Conservation (phyloP, 129 eudicot genomes). For the Scalesia atractyloides region DNA sequence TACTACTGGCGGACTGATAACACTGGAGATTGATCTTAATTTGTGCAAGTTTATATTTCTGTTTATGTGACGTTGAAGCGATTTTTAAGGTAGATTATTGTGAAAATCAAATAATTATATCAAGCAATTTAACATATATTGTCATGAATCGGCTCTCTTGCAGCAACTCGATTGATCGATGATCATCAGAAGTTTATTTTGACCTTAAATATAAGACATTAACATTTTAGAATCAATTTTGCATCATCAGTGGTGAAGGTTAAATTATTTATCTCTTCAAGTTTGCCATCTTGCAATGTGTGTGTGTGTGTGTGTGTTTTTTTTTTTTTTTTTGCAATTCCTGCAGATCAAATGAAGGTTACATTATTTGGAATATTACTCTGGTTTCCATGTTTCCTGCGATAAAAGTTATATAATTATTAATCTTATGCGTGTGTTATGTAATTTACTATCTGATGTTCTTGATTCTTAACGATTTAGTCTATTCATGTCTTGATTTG, state of each 20-base stretch:
- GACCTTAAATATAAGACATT: not conserved
- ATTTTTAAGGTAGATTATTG: not conserved
- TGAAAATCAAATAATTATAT: not conserved
- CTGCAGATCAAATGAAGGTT: conserved; percentile 18
- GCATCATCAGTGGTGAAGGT: not conserved
- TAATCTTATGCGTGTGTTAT: not conserved
- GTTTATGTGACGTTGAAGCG: not conserved
- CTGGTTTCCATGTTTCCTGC: not conserved
- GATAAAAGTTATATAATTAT: not conserved
- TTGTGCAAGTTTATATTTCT: conserved; percentile 6
- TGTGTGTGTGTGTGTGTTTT: not conserved
- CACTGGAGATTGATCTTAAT: not conserved
- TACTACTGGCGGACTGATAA: not conserved
- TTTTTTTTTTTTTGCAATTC: not conserved
- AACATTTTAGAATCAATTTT: not conserved
- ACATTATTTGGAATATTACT: conserved; percentile 4
- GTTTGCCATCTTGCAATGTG: conserved; percentile 15
- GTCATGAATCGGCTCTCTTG: too few species aligned
- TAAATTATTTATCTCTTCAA: not conserved
- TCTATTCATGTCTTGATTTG: conserved; percentile 3
- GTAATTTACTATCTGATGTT: not conserved
- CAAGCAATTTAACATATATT: not conserved
- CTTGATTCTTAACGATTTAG: conserved; percentile 2
- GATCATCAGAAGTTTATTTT: not conserved
- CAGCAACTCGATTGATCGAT: too few species aligned